These are phyloP conservation scores for Monascus ruber DNA, from an alignment of 2,329 filamentous ascomycete species.

Conservation along the genomic window DNA sequence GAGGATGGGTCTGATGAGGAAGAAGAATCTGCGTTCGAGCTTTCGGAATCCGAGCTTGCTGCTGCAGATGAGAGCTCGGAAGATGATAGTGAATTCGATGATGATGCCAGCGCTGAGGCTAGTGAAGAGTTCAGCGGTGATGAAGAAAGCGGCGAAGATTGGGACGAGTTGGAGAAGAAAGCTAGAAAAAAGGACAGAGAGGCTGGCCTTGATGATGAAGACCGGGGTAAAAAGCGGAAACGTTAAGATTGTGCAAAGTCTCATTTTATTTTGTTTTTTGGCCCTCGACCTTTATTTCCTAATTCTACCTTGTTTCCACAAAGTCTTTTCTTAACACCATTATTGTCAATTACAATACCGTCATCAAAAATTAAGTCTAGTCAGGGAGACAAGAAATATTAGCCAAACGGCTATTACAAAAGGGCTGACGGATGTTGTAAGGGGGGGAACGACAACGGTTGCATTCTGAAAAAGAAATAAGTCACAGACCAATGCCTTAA, in stretches of 20 bases:
- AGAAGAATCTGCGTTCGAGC: conserved; percentile 85
- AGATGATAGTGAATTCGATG: conserved; percentile 87
- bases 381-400: too few relatives aligned
- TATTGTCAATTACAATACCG: neutral
- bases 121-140: conserved; percentile 49
- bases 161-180: conserved; percentile 85
- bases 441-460: too few relatives aligned
- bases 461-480: too few relatives aligned
- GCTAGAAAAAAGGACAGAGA: conserved; percentile 54
- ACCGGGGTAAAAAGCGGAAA: conserved; percentile 63
- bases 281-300: conserved; percentile 13
- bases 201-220: conserved; percentile 42
- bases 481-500: too few relatives aligned
- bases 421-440: too few relatives aligned
- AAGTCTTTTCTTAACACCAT: neutral
- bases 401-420: too few relatives aligned
- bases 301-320: neutral
- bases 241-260: conserved; percentile 31
- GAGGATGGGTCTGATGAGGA: conserved; percentile 67
- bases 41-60: conserved; percentile 69
- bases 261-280: neutral
- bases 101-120: conserved; percentile 71
- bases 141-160: conserved; percentile 75
- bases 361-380: too few relatives aligned
- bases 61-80: conserved; percentile 66